Base-by-base conservation (phyloP, 768 basidiomycete species). In the Tephrocybe sp. region DNA sequence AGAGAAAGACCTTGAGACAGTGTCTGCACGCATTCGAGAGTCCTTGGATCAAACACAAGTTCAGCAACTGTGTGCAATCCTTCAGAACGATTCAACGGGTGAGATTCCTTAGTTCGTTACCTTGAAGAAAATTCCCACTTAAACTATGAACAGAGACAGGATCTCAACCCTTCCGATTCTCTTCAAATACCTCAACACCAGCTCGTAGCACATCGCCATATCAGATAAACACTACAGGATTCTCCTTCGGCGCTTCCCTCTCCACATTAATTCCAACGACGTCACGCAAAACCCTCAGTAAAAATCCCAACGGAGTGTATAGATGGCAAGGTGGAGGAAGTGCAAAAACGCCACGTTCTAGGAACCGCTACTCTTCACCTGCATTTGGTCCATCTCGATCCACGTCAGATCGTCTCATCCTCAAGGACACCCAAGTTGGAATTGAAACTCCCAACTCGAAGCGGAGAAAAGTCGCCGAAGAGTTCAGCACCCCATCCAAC, bases 281-380 rank as follows among this genome's bases (percentile, higher is more conserved):
- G 16, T 62, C 81, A 5, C 75, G 75, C 14, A 83, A 77, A 61
- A 82, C 76, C 9, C 68, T 91, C 6, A 62, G 75, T 17, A 80
- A 71, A 62, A 92, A 92, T 59, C 89, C 89, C 0, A 92, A 91
- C 61, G 89, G 89, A 17, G 61, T 69, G 31, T 86, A 86, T 65
- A 75, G 76, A 42, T 89, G 85, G 84, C 78, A 83, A 56, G 89
- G 89, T n/a, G 84, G 73, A 30, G 87, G 88, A 38, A 89, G 85
- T 58, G 82, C 89, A 11, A 83, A 77, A 58, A 69, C 74, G 16
- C 48, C 59, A 19, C 72, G 64, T 33, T 62, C 67, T 47, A 78
- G 79, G 41, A 89, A 87, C 63, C 83, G 87, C 38, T 87, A 82
- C 62, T 77, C 80, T 45, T 88, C 87, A 8, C 87, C 88, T 40